Evolutionary conservation across 306 rosid genomes (phyloP).

Genomic region (Ormosia semicastrata): DNA sequence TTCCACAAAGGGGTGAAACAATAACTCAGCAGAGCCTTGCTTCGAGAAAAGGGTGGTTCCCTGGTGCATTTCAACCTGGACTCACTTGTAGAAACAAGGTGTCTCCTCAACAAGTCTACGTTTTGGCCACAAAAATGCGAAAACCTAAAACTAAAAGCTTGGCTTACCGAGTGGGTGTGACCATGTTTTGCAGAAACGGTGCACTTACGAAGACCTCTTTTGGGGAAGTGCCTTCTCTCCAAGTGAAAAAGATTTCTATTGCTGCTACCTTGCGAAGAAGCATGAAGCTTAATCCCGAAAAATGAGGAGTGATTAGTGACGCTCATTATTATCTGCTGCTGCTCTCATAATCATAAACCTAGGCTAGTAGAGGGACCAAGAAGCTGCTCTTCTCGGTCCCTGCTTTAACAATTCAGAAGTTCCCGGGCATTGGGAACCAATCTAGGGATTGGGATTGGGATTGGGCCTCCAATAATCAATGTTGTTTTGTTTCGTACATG

Average conservation of each 20-base stretch:
- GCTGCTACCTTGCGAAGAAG: slow-evolving; percentile 36
- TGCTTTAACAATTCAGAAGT: slow-evolving; percentile 25
- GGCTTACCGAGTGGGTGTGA: slow-evolving; percentile 42
- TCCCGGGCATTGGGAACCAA: slow-evolving; percentile 22
- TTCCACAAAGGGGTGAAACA: slow-evolving; percentile 57
- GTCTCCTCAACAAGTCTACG: slow-evolving; percentile 59
- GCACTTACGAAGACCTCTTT: slow-evolving; percentile 41
- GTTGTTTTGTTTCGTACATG: too few species aligned
- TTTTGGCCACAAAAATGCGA: slow-evolving; percentile 58
- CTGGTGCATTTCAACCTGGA: slow-evolving; percentile 59
- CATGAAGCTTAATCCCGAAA: slow-evolving; percentile 51
- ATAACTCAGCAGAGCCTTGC: slow-evolving; percentile 50
- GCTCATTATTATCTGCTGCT: slow-evolving; percentile 59
- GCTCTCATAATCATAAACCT: background rate
- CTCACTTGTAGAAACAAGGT: slow-evolving; percentile 41
- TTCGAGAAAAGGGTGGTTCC: slow-evolving; percentile 53
- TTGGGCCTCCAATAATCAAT: too few species aligned
- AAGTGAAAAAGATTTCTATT: slow-evolving; percentile 26
- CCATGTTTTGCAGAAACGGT: slow-evolving; percentile 42
- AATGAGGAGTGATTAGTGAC: slow-evolving; percentile 51
- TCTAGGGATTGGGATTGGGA: background rate
- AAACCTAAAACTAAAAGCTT: slow-evolving; percentile 52
- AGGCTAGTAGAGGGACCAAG: slow-evolving; percentile 43
- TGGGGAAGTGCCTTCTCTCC: slow-evolving; percentile 31
- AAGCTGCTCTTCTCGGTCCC: slow-evolving; percentile 54